Conservation (phyloP, 75 land plant genomes). For the Azolla pinnata region DNA sequence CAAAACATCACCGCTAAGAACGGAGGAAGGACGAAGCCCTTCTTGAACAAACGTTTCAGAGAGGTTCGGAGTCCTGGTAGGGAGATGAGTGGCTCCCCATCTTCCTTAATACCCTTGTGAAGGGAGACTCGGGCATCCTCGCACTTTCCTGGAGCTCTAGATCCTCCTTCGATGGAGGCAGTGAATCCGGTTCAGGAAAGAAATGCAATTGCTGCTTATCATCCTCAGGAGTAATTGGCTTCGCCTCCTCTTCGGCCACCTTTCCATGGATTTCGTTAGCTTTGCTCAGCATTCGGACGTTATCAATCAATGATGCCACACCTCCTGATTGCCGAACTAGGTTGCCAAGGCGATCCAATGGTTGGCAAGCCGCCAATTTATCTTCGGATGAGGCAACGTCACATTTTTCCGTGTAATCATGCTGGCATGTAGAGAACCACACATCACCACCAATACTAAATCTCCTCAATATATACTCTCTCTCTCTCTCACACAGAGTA, state of each 20-base stretch:
- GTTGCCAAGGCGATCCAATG: conserved; percentile 50
- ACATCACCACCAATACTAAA: too few species aligned
- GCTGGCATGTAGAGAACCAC: conserved; percentile 12
- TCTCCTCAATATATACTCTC: too few species aligned
- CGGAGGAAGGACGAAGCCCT: too few species aligned
- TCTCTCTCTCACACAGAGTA: background rate
- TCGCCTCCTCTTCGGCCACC: too few species aligned
- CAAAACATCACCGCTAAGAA: too few species aligned
- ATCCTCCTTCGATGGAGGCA: conserved; percentile 45
- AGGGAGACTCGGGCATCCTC: conserved; percentile 67
- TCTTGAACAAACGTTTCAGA: too few species aligned
- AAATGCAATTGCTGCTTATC: conserved; percentile 15
- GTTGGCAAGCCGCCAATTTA: conserved; percentile 24
- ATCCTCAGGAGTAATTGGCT: background rate
- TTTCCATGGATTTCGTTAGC: conserved; percentile 16
- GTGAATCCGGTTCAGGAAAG: conserved; percentile 48
- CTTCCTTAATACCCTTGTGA: conserved; percentile 57
- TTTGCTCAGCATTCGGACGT: conserved; percentile 37
- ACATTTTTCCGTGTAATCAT: conserved; percentile 16
- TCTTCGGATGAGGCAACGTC: conserved; percentile 10
- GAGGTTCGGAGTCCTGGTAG: too few species aligned
- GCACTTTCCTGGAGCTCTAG: conserved; percentile 33
- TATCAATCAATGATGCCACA: conserved; percentile 40
- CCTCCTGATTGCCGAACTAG: conserved; percentile 62
- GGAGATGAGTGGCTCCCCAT: too few species aligned